Conservation (phyloP, 495 filamentous ascomycete species). For the Penicillium samsonianum region DNA sequence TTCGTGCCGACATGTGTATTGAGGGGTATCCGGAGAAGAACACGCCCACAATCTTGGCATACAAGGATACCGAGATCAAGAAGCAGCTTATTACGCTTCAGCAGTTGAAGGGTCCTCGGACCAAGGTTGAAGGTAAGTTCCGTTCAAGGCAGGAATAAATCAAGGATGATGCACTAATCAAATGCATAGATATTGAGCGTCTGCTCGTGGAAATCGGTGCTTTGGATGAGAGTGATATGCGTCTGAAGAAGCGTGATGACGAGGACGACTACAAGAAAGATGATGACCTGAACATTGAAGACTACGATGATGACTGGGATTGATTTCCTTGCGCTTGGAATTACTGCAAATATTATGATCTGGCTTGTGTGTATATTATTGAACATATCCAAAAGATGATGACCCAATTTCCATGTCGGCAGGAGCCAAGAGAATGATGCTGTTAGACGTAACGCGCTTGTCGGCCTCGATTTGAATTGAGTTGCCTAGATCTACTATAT, state of each 20-base stretch:
- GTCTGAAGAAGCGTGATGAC: slow-evolving; percentile 64
- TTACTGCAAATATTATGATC: slow-evolving; percentile 19
- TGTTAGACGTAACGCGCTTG: neutral
- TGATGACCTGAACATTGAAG: slow-evolving; percentile 49
- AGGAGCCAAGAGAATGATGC: neutral
- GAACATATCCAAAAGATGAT: slow-evolving; percentile 11
- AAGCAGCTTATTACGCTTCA: slow-evolving; percentile 84
- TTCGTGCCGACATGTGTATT: slow-evolving; percentile 88
- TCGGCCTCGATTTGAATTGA: neutral
- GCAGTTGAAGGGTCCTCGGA: slow-evolving; percentile 70
- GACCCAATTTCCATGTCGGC: neutral
- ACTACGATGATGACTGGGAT: slow-evolving; percentile 82
- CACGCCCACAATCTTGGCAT: slow-evolving; percentile 91
- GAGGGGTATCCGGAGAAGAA: slow-evolving; percentile 94
- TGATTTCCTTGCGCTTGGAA: slow-evolving; percentile 35
- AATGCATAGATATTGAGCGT: slow-evolving; percentile 60
- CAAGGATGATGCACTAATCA: slow-evolving; percentile 1
- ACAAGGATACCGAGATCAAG: slow-evolving; percentile 86
- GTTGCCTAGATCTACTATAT: neutral
- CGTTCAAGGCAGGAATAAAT: neutral
- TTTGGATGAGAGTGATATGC: slow-evolving; percentile 71
- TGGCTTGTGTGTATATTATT: slow-evolving; percentile 27
- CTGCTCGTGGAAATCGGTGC: slow-evolving; percentile 82
- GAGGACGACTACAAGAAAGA: slow-evolving; percentile 57
- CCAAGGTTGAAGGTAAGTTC: slow-evolving; percentile 60